Percentiles rank a stretch among this genome's conserved stretches.
Conservation (phyloP, 192 early-diverging fungal species). For the Mycoemilia scoparia region DNA sequence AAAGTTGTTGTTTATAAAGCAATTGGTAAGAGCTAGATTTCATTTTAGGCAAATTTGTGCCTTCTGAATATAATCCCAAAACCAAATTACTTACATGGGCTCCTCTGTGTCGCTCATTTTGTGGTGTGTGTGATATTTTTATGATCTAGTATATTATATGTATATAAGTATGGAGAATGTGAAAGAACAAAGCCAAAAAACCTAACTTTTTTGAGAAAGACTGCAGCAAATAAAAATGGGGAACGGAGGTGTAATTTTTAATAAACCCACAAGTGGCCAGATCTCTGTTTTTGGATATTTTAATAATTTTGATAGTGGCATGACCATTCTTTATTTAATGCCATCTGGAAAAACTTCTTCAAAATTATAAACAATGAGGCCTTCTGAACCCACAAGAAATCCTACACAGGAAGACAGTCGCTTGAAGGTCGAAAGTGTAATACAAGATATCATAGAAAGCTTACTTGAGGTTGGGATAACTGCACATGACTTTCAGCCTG, state of each 20-base stretch:
- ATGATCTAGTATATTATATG: too few species aligned
- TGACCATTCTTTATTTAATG: not conserved
- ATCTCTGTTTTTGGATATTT: too few species aligned
- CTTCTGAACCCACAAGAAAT: not conserved
- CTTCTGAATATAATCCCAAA: too few species aligned
- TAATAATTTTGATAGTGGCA: not conserved
- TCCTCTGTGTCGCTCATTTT: too few species aligned
- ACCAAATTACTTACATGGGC: too few species aligned
- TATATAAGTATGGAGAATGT: too few species aligned
- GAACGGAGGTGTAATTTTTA: too few species aligned
- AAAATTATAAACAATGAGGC: not conserved
- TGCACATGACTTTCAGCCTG: not conserved
- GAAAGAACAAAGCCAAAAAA: not conserved
- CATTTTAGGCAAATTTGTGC: too few species aligned
- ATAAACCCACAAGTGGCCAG: too few species aligned
- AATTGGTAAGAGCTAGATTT: too few species aligned
- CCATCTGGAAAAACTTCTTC: not conserved
- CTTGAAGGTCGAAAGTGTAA: not conserved
- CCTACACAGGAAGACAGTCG: not conserved
- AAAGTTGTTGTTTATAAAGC: too few species aligned
- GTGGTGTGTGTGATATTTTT: too few species aligned
- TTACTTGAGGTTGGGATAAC: not conserved
- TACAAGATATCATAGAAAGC: not conserved
- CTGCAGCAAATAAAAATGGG: not conserved
- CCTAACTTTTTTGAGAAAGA: not conserved